Evolutionary conservation across 225 moss, liverwort and hornwort genomes (phyloP).

Genomic region (Physcomitrium patens): DNA sequence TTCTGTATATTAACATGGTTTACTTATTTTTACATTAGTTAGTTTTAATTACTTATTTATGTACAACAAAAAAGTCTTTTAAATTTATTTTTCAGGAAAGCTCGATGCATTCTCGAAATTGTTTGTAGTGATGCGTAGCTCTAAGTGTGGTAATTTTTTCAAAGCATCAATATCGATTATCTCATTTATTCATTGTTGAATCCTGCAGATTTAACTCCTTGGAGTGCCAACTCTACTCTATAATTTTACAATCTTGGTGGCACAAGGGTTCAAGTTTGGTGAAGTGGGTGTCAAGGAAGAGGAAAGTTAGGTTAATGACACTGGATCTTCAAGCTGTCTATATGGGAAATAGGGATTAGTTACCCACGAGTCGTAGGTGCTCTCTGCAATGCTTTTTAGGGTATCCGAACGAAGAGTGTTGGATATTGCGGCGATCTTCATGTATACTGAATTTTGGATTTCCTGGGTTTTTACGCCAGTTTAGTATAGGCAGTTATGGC

Average conservation of each 20-base stretch:
- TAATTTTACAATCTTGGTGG: slow-evolving; percentile 21
- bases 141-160: not conserved
- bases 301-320: not conserved
- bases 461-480: slow-evolving; percentile 7
- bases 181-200: not conserved
- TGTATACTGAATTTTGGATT: slow-evolving; percentile 21
- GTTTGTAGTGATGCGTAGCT: not conserved
- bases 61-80: not conserved
- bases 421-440: slow-evolving; percentile 20
- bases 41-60: no score
- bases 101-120: not conserved
- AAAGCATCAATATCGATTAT: not conserved
- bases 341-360: not conserved
- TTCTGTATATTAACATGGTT: no score
- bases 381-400: slow-evolving; percentile 5
- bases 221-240: slow-evolving; percentile 14
- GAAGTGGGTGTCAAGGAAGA: slow-evolving; percentile 11
- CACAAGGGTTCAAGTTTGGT: slow-evolving; percentile 22
- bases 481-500: not conserved
- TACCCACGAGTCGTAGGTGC: slow-evolving; percentile 15
- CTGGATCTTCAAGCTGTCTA: slow-evolving; percentile 6
- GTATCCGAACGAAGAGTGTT: slow-evolving; percentile 9
- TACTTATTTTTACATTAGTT: no score
- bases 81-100: not conserved
- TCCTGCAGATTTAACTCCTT: slow-evolving; percentile 18